Conservation (phyloP, 2,329 filamentous ascomycete genomes). For the Chrysoporthe cubensis region DNA sequence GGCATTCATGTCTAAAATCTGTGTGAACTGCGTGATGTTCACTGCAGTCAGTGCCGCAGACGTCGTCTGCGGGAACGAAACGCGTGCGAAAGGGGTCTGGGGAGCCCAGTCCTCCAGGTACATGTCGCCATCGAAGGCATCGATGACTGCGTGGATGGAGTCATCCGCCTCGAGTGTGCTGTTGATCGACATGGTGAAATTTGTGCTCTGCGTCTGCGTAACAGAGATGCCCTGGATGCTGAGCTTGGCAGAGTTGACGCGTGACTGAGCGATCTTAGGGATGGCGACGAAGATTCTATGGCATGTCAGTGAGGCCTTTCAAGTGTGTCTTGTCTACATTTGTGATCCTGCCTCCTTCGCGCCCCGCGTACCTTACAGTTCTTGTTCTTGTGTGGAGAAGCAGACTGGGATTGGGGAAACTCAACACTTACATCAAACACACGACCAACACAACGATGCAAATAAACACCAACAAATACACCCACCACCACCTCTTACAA, state of each 20-base stretch:
- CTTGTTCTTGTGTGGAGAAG: too few relatives aligned
- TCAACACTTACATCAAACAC: conserved; percentile 60
- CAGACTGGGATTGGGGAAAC: not conserved
- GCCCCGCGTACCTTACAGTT: too few relatives aligned
- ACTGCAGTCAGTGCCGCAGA: conserved; percentile 53
- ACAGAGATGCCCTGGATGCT: conserved; percentile 56
- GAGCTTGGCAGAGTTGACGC: conserved; percentile 57
- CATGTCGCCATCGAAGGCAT: conserved; percentile 56
- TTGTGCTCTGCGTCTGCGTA: conserved; percentile 48
- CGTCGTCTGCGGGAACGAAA: conserved; percentile 57
- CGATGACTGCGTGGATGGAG: conserved; percentile 55
- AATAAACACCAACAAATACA: conserved; percentile 56
- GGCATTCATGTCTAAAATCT: conserved; percentile 51
- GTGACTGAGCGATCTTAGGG: conserved; percentile 60
- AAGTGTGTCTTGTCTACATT: too few relatives aligned
- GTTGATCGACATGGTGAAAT: conserved; percentile 58
- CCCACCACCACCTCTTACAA: conserved; percentile 65
- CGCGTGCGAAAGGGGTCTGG: conserved; percentile 52
- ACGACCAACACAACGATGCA: conserved; percentile 58
- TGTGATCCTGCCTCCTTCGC: too few relatives aligned
- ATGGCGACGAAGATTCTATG: conserved; percentile 59
- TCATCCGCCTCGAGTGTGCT: conserved; percentile 58
- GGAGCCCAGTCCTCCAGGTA: conserved; percentile 55
- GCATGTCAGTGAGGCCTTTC: not conserved
- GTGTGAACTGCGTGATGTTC: conserved; percentile 54